These are phyloP conservation scores for Pyrus hybrid DNA, from an alignment of 331 rosid species.

Conservation along the genomic window DNA sequence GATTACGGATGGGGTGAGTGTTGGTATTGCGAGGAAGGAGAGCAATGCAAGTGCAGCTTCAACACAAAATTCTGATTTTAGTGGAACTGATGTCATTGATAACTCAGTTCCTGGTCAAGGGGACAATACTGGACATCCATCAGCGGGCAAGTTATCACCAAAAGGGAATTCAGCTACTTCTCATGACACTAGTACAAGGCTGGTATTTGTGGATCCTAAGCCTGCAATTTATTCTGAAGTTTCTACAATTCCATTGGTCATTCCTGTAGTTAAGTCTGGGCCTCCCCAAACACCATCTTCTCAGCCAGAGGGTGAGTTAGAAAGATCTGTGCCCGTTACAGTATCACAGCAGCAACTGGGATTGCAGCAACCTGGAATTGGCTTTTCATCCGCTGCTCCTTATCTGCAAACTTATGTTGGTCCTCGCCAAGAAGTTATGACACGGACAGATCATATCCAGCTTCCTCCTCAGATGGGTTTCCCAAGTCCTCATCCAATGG, in stretches of 20 bases:
- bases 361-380: conserved; percentile 46
- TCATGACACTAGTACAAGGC: conserved; percentile 30
- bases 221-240: conserved; percentile 31
- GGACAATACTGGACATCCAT: conserved; percentile 29
- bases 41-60: conserved; percentile 66
- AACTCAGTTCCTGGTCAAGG: conserved; percentile 35
- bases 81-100: conserved; percentile 52
- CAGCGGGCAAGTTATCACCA: conserved; percentile 25
- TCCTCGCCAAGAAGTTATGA: conserved; percentile 43
- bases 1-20: conserved; percentile 28
- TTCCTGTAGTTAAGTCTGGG: conserved; percentile 28
- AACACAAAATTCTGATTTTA: conserved; percentile 72
- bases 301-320: conserved; percentile 39
- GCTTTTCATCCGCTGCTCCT: conserved; percentile 32
- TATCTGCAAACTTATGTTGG: conserved; percentile 47
- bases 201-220: conserved; percentile 30
- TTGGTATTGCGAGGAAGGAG: conserved; percentile 46
- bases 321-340: conserved; percentile 39
- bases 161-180: conserved; percentile 31
- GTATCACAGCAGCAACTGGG: conserved; percentile 35
- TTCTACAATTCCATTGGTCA: conserved; percentile 27
- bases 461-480: conserved; percentile 52
- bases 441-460: conserved; percentile 44
- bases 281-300: conserved; percentile 28
- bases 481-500: conserved; percentile 42